phyloP scores from a whole-genome alignment of 2,329 filamentous ascomycete genomes.

The Macrophomina tecta region DNA sequence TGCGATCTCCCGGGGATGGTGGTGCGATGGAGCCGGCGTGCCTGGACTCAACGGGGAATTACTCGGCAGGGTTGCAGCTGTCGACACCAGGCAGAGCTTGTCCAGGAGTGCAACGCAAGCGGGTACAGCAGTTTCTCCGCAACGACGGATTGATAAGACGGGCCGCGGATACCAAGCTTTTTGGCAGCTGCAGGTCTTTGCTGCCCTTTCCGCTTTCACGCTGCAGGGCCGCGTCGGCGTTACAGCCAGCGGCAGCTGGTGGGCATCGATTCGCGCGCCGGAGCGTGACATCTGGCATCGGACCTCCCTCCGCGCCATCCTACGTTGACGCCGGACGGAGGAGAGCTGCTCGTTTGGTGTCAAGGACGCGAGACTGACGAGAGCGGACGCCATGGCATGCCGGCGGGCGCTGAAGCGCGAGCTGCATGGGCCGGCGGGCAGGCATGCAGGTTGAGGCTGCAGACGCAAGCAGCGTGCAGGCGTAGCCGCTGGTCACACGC shows the following conservation, averaged over 20 bases:
- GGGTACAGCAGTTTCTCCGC: slow-evolving; percentile 3
- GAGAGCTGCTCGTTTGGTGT: slow-evolving; percentile 12
- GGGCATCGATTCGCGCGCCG: slow-evolving; percentile 7
- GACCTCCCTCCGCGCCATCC: slow-evolving; percentile 15
- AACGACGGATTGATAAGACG: slow-evolving; percentile 12
- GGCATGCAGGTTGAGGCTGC: not conserved
- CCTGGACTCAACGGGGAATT: slow-evolving; percentile 1
- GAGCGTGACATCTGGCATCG: slow-evolving; percentile 8
- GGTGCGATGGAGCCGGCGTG: slow-evolving; percentile 13
- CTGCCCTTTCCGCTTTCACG: not conserved
- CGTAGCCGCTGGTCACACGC: not conserved
- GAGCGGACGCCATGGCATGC: not conserved
- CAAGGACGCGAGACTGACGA: not conserved
- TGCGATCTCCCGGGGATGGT: slow-evolving; percentile 2
- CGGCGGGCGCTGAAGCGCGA: not conserved
- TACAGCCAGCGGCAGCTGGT: not conserved
- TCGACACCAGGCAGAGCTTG: not conserved
- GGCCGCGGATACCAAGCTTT: slow-evolving; percentile 21
- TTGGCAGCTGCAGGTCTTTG: not conserved
- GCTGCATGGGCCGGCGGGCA: no score
- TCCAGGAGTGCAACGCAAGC: slow-evolving; percentile 10
- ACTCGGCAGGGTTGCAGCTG: slow-evolving; percentile 12
- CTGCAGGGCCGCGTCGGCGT: slow-evolving; percentile 17
- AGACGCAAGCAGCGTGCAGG: not conserved
- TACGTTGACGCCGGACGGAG: slow-evolving; percentile 15